Evolutionary conservation across 2,329 filamentous ascomycete species (phyloP).

Genomic region (Nakataea oryzae): DNA sequence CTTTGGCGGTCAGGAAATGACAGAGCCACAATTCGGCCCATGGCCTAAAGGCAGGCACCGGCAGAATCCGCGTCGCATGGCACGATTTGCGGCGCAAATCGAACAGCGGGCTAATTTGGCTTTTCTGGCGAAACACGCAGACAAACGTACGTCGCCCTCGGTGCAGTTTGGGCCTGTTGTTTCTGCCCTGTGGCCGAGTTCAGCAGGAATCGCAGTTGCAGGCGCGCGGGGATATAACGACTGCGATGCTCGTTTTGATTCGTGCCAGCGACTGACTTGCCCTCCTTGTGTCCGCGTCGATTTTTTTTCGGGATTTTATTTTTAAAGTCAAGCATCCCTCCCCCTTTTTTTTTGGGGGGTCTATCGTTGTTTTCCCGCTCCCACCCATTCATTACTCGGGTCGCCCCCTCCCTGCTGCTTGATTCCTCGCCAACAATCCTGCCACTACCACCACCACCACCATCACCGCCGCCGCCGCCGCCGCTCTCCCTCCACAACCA

Average conservation of each 20-base stretch:
- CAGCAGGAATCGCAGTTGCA: neutral
- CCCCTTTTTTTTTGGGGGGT: neutral
- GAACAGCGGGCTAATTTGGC: neutral
- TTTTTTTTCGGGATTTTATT: neutral
- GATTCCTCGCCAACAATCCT: neutral
- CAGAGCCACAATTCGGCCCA: neutral
- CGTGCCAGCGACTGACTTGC: neutral
- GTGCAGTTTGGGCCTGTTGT: too few relatives aligned
- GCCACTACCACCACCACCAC: too few relatives aligned
- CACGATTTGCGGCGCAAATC: conserved; percentile 2
- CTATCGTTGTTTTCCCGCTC: neutral
- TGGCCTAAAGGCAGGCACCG: neutral
- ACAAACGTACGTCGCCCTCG: neutral
- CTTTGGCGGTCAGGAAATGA: conserved; percentile 1
- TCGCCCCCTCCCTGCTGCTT: neutral
- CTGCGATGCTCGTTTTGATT: neutral
- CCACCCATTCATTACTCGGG: too few relatives aligned
- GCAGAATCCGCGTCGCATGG: conserved; percentile 1
- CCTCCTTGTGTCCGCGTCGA: too few relatives aligned
- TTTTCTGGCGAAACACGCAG: neutral
- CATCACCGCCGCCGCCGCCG: too few relatives aligned
- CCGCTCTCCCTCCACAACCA: neutral
- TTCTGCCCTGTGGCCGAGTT: too few relatives aligned
- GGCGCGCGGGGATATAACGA: neutral
- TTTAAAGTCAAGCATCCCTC: neutral